These are phyloP conservation scores for Neurospora sp. DNA, from an alignment of 495 filamentous ascomycete species.

Conservation along the genomic window DNA sequence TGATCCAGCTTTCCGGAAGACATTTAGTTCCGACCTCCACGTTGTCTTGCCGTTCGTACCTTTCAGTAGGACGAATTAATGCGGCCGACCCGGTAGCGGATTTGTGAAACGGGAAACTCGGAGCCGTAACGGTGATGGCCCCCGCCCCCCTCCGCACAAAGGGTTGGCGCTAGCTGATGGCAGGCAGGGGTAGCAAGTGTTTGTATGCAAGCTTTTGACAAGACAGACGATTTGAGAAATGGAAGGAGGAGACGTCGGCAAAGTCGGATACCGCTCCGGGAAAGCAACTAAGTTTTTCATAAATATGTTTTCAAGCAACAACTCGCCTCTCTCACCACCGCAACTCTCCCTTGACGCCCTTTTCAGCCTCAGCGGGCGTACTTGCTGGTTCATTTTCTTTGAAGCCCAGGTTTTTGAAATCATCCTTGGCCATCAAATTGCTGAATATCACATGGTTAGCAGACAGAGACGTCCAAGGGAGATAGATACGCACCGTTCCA, in stretches of 20 bases:
- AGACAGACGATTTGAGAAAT: neutral
- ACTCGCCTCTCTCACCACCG: conserved; percentile 22
- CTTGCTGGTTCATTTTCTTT: conserved; percentile 12
- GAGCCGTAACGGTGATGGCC: neutral
- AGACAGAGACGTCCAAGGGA: conserved; percentile 1
- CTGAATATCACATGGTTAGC: conserved; percentile 32
- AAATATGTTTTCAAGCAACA: neutral
- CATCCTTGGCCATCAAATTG: conserved; percentile 90
- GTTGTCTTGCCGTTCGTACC: neutral
- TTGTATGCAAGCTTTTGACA: neutral
- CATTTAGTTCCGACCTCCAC: neutral
- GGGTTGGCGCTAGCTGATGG: neutral
- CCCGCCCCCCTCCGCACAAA: neutral
- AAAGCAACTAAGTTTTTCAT: neutral
- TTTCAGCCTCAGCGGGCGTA: conserved; percentile 10
- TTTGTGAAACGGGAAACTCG: neutral
- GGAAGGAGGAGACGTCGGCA: neutral
- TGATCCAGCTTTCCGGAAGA: neutral
- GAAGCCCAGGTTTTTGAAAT: conserved; percentile 87
- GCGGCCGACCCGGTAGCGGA: neutral
- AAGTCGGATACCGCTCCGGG: neutral
- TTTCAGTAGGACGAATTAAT: neutral
- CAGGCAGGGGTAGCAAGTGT: neutral
- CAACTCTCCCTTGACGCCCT: conserved; percentile 36
- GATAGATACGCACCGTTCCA: conserved; percentile 67